Conservation (phyloP, 345 rosid species). For the Gossypium bickii region DNA sequence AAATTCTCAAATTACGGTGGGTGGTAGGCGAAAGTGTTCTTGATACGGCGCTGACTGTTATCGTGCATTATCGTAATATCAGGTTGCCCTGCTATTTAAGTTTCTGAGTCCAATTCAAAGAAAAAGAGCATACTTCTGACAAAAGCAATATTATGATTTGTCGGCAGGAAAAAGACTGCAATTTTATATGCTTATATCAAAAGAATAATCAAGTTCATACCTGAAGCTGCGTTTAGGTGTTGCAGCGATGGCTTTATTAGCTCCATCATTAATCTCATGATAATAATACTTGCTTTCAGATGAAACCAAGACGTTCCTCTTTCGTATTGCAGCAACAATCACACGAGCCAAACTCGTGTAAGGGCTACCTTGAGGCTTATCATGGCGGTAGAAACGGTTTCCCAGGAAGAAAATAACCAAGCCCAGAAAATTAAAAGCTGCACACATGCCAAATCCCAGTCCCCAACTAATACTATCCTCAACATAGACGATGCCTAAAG, state of each 20-base stretch:
- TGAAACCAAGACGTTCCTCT: constrained; percentile 9
- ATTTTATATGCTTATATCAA: neutral
- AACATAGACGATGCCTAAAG: constrained; percentile 17
- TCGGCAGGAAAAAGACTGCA: neutral
- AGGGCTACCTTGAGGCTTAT: constrained; percentile 23
- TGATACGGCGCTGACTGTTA: no score
- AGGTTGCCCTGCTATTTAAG: no score
- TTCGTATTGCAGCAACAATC: constrained; percentile 18
- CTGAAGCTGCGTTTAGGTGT: constrained; percentile 24
- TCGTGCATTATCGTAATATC: no score
- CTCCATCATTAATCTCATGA: neutral
- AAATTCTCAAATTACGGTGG: no score
- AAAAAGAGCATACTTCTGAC: no score
- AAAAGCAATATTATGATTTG: no score
- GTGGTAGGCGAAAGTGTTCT: no score
- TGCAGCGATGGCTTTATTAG: neutral
- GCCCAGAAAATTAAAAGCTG: constrained; percentile 8
- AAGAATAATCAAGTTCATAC: constrained; percentile 13
- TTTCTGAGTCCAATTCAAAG: no score
- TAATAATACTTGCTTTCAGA: constrained; percentile 10
- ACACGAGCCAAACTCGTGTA: constrained; percentile 18
- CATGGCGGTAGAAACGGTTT: constrained; percentile 12
- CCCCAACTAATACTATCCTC: constrained; percentile 27
- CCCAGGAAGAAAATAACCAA: constrained; percentile 13
- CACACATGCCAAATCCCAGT: constrained; percentile 24